Conservation (phyloP, 805 yeast genomes). For the Myxozyma udenii region DNA sequence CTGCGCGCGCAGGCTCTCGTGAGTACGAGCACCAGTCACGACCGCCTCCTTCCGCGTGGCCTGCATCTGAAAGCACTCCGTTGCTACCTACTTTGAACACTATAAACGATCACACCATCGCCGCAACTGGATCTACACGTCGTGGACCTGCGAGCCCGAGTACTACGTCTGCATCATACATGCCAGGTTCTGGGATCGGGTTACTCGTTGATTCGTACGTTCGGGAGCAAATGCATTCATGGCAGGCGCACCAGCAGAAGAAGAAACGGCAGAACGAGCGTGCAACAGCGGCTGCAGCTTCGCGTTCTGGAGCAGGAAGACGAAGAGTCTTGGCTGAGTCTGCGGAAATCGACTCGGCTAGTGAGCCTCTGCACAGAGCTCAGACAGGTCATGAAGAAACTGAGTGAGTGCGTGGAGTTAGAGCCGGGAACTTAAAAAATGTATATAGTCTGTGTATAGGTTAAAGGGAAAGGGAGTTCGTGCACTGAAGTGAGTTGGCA, state of each 20-base stretch:
- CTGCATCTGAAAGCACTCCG: neutral
- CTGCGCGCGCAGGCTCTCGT: neutral
- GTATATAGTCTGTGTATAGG: too few relatives aligned
- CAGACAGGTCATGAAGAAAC: constrained; percentile 1
- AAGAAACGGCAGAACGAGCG: neutral
- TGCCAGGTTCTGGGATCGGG: constrained; percentile 30
- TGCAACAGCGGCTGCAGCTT: too few relatives aligned
- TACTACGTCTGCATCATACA: constrained; percentile 22
- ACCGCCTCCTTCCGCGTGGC: neutral
- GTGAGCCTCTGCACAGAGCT: constrained; percentile 7
- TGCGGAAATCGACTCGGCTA: constrained; percentile 2
- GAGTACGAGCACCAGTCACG: neutral
- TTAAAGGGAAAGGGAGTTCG: too few relatives aligned
- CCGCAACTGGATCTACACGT: neutral
- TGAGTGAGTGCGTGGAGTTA: neutral
- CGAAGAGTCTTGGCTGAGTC: neutral
- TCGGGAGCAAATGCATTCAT: constrained; percentile 23
- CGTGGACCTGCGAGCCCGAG: too few relatives aligned
- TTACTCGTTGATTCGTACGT: constrained; percentile 28
- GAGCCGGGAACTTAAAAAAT: too few relatives aligned
- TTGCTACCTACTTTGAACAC: neutral
- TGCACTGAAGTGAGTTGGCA: too few relatives aligned
- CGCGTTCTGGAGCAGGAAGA: neutral
- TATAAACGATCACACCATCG: neutral
- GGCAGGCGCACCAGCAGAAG: constrained; percentile 20